Conservation (phyloP, 164 flowering plant genomes). For the Magnolia kwangsiensis region DNA sequence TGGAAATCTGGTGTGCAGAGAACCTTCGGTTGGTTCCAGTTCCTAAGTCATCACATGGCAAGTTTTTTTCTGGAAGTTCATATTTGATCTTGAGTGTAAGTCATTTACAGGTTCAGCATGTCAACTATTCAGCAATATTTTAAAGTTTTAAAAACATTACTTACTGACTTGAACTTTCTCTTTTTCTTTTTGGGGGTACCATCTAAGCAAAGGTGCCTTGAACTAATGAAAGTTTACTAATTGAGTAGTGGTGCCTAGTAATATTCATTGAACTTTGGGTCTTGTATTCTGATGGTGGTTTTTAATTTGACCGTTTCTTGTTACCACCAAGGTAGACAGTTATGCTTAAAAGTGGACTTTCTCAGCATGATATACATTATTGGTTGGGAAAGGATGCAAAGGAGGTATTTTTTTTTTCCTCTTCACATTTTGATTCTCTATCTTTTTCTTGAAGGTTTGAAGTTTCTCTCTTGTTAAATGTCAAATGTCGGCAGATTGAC, state of each 20-base stretch:
- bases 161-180: neutral
- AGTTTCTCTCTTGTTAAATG: neutral
- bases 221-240: neutral
- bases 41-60: constrained; percentile 51
- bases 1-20: constrained; percentile 69
- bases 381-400: constrained; percentile 64
- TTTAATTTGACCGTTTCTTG: constrained; percentile 10
- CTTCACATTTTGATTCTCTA: neutral
- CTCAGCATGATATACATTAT: constrained; percentile 59
- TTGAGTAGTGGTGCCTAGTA: too few species aligned
- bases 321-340: constrained; percentile 40
- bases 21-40: constrained; percentile 41
- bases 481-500: constrained; percentile 38
- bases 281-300: neutral
- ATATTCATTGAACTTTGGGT: neutral
- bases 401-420: constrained; percentile 30
- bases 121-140: neutral
- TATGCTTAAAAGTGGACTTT: constrained; percentile 42
- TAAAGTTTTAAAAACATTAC: too few species aligned
- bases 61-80: constrained; percentile 60
- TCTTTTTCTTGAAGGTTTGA: neutral
- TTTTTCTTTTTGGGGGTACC: neutral
- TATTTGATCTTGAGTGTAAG: constrained; percentile 60
- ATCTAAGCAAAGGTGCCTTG: neutral
- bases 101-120: neutral